Base-by-base conservation (phyloP, 2,329 filamentous ascomycete genomes). In the Arthrobotrys musiformis region DNA sequence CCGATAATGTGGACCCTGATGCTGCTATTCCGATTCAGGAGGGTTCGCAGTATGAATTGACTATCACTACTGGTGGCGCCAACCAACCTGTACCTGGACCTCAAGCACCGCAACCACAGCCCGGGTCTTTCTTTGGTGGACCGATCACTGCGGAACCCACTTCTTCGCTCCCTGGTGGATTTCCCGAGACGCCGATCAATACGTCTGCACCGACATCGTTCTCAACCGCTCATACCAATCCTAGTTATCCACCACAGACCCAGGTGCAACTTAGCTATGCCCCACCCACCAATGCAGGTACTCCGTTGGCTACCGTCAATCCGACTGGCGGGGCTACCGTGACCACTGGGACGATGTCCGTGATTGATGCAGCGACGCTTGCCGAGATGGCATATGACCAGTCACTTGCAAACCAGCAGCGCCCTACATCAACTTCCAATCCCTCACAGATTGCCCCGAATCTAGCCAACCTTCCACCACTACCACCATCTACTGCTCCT, bases 351-450 rank as follows among this genome's bases (percentile, higher is more conserved):
- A 42, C 73, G 13, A 58, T 67, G 37, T 64, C 73, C 30, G 66
- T 58, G 42, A 56, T 70, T 30, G 73, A 70, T 46, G 73, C 64
- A 6, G 73, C 64, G 26, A 77, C 73, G n/a, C 66, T 67, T 48
- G 64, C 66, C 7, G 73, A 75, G 35, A 61, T 75, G 54, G 70
- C 70, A 35, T 75, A 75, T 28, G 73, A 77, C 7, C 73, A 77
- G 15, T 61, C 63, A 19, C 73, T 77, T 30, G 26, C 37, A 7
- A 77, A 70, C 19, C 64, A 19, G 11, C 64, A 76, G 42, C 73
- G 60, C 13, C 64, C 73, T 52, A 33, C 73, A 50, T 70, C 73
- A 13, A 64, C 69, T 19, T 6, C 48, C 22, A 63, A 64, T 17
- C 61, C 26, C 26, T 52, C 62, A 35, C 50, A 56, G 28, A 26